These are phyloP conservation scores for Pythium phragmitis DNA, from an alignment of 352 stramenopile species.

Conservation along the genomic window DNA sequence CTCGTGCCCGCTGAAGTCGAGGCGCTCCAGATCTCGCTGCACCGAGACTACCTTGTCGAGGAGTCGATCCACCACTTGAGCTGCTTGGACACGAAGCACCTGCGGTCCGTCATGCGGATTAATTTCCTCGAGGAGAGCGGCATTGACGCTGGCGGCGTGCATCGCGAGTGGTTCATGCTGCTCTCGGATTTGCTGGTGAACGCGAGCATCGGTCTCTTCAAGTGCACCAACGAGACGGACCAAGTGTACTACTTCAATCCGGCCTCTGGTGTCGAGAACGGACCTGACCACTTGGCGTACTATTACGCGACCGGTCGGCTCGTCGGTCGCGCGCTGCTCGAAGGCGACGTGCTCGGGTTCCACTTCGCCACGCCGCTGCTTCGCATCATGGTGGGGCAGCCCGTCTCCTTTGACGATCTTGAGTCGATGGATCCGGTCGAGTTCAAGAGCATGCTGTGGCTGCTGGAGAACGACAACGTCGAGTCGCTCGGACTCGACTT, in stretches of 20 bases:
- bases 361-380: conserved; percentile 95
- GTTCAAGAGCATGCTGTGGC: conserved; percentile 50
- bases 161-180: conserved; percentile 80
- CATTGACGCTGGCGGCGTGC: conserved; percentile 54
- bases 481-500: conserved; percentile 50
- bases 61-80: conserved; percentile 53
- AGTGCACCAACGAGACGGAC: conserved; percentile 45
- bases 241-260: conserved; percentile 70
- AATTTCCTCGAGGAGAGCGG: conserved; percentile 59
- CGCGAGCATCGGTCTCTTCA: conserved; percentile 53
- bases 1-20: conserved; percentile 45
- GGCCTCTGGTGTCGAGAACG: conserved; percentile 58
- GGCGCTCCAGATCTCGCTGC: conserved; percentile 40
- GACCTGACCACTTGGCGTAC: conserved; percentile 68
- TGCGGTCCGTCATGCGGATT: conserved; percentile 38
- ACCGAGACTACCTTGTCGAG: conserved; percentile 43
- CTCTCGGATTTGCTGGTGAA: conserved; percentile 64
- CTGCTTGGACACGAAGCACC: conserved; percentile 37
- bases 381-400: conserved; percentile 96
- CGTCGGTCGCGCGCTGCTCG: conserved; percentile 65
- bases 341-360: conserved; percentile 93
- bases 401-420: conserved; percentile 93
- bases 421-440: conserved; percentile 71
- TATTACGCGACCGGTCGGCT: conserved; percentile 60
- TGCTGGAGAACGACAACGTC: conserved; percentile 45